Evolutionary conservation across 768 basidiomycete genomes (phyloP), one percentile per base, ranked within the genome.

Genomic region (Lactarius vividus): DNA sequence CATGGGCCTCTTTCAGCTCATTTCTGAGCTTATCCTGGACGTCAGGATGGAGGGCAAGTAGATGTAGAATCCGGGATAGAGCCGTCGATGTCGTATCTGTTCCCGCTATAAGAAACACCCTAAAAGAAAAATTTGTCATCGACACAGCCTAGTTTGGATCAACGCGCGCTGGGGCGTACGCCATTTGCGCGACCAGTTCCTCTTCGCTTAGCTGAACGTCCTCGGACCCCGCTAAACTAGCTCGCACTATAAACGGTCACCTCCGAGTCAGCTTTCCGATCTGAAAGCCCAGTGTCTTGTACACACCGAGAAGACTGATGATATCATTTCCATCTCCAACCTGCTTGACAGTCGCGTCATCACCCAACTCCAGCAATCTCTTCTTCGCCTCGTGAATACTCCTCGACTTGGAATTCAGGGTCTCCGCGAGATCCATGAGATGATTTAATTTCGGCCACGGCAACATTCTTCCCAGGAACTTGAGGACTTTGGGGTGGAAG

Each of bases 261-360:
- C 23, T 62, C n/a, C n/a, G n/a, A n/a, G n/a, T 62, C 42, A 64
- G 54, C n/a, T 2, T 9, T 10, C 23, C 33, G 39, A 53, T 57
- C 18, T 13, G 31, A 18, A 31, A 49, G 9, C 53, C 16, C 33
- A 16, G 20, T 67, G 29, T 20, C 42, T 39, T 28, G 2, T n/a
- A 71, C 80, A 52, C 67, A 84, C 82, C 72, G 35, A 83, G 68
- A 52, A 82, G 75, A 62, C 79, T 82, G 66, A 83, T 75, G 28
- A 84, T 76, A 68, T 83, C 82, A 54, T 79, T 80, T 13, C 78
- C 79, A 64, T 75, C 74, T 11, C 76, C 77, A 49, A 78, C 73
- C 62, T 78, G 75, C 16, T 65, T 68, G 18, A 66, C 62, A 3
- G 78, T 71, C 3, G 72, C 76, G 42, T 77, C 74, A 37, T 80